Base-by-base conservation (phyloP, 169 alveolate genomes). In the Neospora caninum region DNA sequence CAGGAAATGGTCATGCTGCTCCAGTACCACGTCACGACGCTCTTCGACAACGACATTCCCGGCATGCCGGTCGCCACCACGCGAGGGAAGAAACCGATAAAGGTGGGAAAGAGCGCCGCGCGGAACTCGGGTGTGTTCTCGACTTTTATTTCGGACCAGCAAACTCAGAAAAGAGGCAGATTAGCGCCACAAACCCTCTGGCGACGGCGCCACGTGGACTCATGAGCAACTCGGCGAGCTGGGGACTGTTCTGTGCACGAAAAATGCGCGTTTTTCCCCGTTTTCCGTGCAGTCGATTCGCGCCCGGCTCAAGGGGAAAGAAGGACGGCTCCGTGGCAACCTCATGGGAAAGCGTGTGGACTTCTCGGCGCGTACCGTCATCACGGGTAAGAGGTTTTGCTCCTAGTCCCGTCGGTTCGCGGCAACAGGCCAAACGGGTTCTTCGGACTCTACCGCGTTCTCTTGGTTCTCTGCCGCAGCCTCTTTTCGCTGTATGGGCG, bases 271-370 rank as follows among this genome's bases (percentile, higher is more conserved):
- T 43, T 2, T 39, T 29, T 29, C 45, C 27, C 31, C 36, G 18
- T 45, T 53, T 43, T 43, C 36, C 27, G 42, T 70, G 29, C 86
- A 94, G 97, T 98, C 99, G 36, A 98, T 99, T n/a, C 97, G 99
- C 53, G 98, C 99, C 2, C 96, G 99, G 78, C 98, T 99, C 45
- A 99, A 99, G 98, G 99, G 99, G 27, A 99, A 99, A 96, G 99
- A 99, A 96, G 99, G 99, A 6, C 97, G 99, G 91, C 89, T 99
- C 38, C 97, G 99, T 95, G 99, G 99, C 54, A 99, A 99, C 97
- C 96, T 99, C 91, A 99, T 99, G 99, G 99, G 99, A 38, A 99
- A 99, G 97, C 97, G 99, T 95, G 99, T 99, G 0, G 99, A 99
- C 95, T 99, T 99, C 95, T 99, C 99, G 69, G 99, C 99, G 54